Percentiles rank a stretch among this genome's conserved stretches.
Conservation (phyloP, 176 grass and related monocot genomes). For the Cenchrus purpureus region DNA sequence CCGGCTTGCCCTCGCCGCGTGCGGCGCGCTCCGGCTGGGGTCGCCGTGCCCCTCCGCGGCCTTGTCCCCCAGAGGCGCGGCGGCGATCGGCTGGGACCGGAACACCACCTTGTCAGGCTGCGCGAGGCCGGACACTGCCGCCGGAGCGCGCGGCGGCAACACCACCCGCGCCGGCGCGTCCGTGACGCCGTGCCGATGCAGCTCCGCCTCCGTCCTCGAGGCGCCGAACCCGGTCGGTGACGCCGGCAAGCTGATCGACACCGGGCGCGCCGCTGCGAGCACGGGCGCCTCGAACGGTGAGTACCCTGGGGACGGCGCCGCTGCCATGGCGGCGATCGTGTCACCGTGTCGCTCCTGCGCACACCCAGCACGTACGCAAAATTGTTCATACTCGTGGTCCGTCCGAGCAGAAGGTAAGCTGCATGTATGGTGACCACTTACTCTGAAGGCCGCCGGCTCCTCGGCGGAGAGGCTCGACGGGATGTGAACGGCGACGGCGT, state of each 20-base stretch:
- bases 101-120: conserved; percentile 56
- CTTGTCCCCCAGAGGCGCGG: not conserved
- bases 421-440: conserved; percentile 16
- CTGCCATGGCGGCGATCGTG: not conserved
- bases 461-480: conserved; percentile 13
- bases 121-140: conserved; percentile 6
- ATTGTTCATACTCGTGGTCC: conserved; percentile 19
- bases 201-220: conserved; percentile 3
- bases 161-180: not conserved
- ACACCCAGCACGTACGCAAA: not conserved
- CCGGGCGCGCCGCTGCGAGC: conserved; percentile 36
- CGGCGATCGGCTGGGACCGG: conserved; percentile 69
- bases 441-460: not conserved
- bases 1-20: conserved; percentile 13
- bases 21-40: conserved; percentile 6
- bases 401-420: no score
- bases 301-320: conserved; percentile 1
- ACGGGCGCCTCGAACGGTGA: conserved; percentile 18
- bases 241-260: conserved; percentile 82
- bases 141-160: not conserved
- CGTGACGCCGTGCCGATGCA: conserved; percentile 4
- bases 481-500: conserved; percentile 12
- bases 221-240: conserved; percentile 55
- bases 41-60: conserved; percentile 43
- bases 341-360: conserved; percentile 39